These are phyloP conservation scores for Auxenochlorella pyrenoidosa DNA, from an alignment of 139 green algal species.

Conservation along the genomic window DNA sequence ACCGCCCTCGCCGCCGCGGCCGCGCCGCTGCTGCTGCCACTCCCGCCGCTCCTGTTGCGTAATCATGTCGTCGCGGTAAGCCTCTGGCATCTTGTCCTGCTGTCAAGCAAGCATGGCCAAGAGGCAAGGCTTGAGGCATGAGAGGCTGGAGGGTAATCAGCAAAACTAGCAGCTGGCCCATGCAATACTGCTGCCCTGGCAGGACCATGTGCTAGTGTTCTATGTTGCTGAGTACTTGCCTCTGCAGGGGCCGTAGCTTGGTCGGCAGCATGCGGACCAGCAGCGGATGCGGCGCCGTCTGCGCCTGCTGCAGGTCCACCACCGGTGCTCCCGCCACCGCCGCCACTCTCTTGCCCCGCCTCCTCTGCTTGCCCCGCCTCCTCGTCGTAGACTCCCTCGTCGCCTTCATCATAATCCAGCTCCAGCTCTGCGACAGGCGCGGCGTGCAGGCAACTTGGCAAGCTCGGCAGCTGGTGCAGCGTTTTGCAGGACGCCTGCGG, in stretches of 20 bases:
- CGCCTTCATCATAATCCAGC: constrained; percentile 40
- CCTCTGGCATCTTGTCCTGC: background rate
- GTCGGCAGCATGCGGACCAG: background rate
- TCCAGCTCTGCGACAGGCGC: constrained; percentile 31
- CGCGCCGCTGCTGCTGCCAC: constrained; percentile 9
- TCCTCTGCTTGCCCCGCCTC: background rate
- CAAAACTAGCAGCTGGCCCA: too few relatives aligned
- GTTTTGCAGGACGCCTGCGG: too few relatives aligned
- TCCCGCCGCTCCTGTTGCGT: background rate
- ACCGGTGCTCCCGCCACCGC: background rate
- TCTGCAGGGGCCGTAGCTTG: background rate
- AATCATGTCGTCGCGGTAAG: background rate
- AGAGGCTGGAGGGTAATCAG: too few relatives aligned
- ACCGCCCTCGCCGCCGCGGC: background rate
- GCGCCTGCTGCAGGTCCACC: background rate
- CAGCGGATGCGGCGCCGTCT: background rate
- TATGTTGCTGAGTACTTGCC: background rate
- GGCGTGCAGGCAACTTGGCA: background rate
- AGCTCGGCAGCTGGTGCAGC: background rate
- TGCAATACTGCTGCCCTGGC: too few relatives aligned
- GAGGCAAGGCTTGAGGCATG: too few relatives aligned
- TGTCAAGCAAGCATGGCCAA: background rate
- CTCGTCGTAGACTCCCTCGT: constrained; percentile 19
- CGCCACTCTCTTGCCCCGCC: too few relatives aligned
- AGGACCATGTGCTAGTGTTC: too few relatives aligned